Base-by-base conservation (phyloP, 2,329 filamentous ascomycete genomes). In the Alternaria longipes region DNA sequence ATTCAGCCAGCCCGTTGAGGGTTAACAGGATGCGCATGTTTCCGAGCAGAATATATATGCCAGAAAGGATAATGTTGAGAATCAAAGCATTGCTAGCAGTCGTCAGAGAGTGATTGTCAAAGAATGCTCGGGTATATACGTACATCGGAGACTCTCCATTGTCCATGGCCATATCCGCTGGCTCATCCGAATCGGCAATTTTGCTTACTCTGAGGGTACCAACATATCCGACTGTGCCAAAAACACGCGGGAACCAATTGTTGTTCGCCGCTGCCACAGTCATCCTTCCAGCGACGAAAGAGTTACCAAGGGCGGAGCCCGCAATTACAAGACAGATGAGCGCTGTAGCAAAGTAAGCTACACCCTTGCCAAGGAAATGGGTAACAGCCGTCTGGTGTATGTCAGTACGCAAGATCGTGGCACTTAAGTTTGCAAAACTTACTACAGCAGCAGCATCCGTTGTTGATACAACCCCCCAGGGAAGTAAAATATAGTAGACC, bases 391-490 rank as follows among this genome's bases (percentile, higher is more conserved):
- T 78, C 73, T 73, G 34, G 14, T 22, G 12, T 26, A 36, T 36
- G 40, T 57, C 38, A 59, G 24, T 6, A 24, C 16, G 28, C 22
- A 46, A 18, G 20, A 14, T 16, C 1, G 42, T 16, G 5, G 14
- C 40, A 7, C n/a, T 8, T 5, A 8, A 14, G 11, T 32, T 11
- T 11, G 8, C 20, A 22, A 24, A 60, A 76, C 80, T 77, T 77
- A 89, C 86, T 50, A 90, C 87, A 2, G 87, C 88, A 1, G 89
- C 85, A 22, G 86, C 89, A 60, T 90, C 87, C 0, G 87, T 89
- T 0, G 82, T 85, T 0, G 86, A 85, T 0, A 90, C 80, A 0
- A 86, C 77, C 41, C 83, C 74, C 87, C 87, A 89, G 0, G 88
- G 87, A 0, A 90, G 79, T 1, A 90, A 76, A 8, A 90, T 78